phyloP scores from a whole-genome alignment of 2,329 filamentous ascomycete genomes.

The Neonectria neomacrospora region DNA sequence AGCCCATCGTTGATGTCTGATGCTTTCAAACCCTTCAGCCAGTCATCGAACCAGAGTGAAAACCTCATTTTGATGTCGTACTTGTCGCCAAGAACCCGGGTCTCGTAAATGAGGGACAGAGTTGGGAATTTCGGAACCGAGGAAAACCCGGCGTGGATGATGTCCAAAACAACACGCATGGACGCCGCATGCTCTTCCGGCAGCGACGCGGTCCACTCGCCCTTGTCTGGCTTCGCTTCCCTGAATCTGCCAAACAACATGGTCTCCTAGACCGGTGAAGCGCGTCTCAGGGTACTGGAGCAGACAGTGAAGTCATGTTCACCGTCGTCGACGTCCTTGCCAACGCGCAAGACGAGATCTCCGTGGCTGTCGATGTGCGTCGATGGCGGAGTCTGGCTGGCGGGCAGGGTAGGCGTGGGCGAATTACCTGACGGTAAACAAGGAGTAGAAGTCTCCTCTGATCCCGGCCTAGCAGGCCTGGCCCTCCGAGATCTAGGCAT shows the following conservation, averaged over 20 bases:
- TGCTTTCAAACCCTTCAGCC: not conserved
- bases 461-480: too few species aligned
- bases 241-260: slow-evolving; percentile 19
- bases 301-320: slow-evolving; percentile 12
- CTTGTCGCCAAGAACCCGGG: slow-evolving; percentile 6
- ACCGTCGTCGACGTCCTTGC: slow-evolving; percentile 2
- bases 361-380: slow-evolving; percentile 8
- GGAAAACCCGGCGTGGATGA: slow-evolving; percentile 9
- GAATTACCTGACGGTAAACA: not conserved
- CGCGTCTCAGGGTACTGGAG: slow-evolving; percentile 9
- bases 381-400: not conserved
- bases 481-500: too few species aligned
- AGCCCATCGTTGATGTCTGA: not conserved
- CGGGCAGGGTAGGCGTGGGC: not conserved
- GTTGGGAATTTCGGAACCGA: not conserved
- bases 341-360: slow-evolving; percentile 14
- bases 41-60: not conserved
- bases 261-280: slow-evolving; percentile 5
- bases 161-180: slow-evolving; percentile 11
- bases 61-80: slow-evolving; percentile 1
- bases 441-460: too few species aligned
- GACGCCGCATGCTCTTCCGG: slow-evolving; percentile 4
- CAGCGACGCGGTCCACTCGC: slow-evolving; percentile 13
- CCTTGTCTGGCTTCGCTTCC: slow-evolving; percentile 8
- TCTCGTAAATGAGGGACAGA: not conserved